phyloP scores from a whole-genome alignment of 208 protist genomes.

The Leishmania turanica region DNA sequence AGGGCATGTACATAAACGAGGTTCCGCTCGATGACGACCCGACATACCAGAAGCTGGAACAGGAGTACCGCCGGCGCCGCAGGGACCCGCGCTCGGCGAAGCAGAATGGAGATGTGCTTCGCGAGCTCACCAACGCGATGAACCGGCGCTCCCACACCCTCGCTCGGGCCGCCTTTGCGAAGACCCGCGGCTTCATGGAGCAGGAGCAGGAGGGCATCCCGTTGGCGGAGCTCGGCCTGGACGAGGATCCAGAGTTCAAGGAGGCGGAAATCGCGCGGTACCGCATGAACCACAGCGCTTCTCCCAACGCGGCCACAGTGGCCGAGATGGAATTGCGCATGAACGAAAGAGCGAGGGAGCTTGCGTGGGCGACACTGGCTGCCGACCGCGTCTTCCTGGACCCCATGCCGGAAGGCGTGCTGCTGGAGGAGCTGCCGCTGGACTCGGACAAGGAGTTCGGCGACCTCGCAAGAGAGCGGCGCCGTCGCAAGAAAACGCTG shows the following conservation, averaged over 20 bases:
- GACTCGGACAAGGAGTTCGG: slow-evolving; percentile 68
- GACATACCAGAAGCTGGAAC: slow-evolving; percentile 67
- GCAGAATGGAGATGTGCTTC: slow-evolving; percentile 66
- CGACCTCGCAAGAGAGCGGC: slow-evolving; percentile 60
- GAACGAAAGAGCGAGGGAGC: slow-evolving; percentile 47
- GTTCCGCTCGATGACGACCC: slow-evolving; percentile 82
- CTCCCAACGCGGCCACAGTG: slow-evolving; percentile 21
- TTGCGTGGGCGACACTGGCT: slow-evolving; percentile 57
- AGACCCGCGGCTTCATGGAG: slow-evolving; percentile 73
- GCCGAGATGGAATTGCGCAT: slow-evolving; percentile 55
- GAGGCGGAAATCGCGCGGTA: slow-evolving; percentile 71
- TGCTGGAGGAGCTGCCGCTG: slow-evolving; percentile 68
- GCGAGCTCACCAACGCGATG: slow-evolving; percentile 67
- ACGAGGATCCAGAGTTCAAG: slow-evolving; percentile 84
- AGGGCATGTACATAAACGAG: slow-evolving; percentile 81
- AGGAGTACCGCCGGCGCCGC: slow-evolving; percentile 66
- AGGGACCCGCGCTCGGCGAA: slow-evolving; percentile 56
- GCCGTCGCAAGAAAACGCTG: slow-evolving; percentile 55
- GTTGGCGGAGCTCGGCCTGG: slow-evolving; percentile 65
- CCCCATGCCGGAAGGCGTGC: slow-evolving; percentile 77
- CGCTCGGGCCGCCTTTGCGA: slow-evolving; percentile 66
- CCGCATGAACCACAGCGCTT: slow-evolving; percentile 34
- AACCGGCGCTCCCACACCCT: slow-evolving; percentile 75
- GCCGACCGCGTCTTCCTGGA: slow-evolving; percentile 78
- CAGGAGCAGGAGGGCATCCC: slow-evolving; percentile 74